phyloP scores from a whole-genome alignment of 345 rosid genomes.

The Gossypium ekmanianum region DNA sequence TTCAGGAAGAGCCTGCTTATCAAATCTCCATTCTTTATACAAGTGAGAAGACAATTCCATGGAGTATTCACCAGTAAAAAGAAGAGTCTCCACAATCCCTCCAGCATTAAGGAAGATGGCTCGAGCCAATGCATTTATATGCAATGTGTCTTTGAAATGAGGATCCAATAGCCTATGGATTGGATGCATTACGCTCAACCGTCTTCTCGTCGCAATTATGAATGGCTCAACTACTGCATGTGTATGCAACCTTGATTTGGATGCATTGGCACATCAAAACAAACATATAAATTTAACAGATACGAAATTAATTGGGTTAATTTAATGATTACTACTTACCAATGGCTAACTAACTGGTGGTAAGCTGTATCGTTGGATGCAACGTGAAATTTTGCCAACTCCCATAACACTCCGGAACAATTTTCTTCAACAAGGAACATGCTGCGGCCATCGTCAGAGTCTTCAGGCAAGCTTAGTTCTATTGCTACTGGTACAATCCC shows the following conservation, averaged over 20 bases:
- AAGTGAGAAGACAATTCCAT: conserved; percentile 54
- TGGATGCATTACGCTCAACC: conserved; percentile 60
- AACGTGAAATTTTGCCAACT: conserved; percentile 61
- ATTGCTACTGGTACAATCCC: conserved; percentile 37
- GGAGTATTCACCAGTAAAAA: conserved; percentile 46
- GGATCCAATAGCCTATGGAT: conserved; percentile 50
- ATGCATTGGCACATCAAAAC: too few relatives aligned
- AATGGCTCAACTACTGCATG: conserved; percentile 64
- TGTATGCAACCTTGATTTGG: conserved; percentile 51
- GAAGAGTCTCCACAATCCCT: conserved; percentile 52
- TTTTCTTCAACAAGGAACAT: too few relatives aligned
- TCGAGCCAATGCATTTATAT: conserved; percentile 54
- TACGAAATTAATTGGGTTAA: too few relatives aligned
- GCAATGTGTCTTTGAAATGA: conserved; percentile 64
- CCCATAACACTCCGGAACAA: conserved; percentile 26
- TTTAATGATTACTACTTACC: conserved; percentile 33
- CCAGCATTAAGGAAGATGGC: conserved; percentile 45
- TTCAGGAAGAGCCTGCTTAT: conserved; percentile 55
- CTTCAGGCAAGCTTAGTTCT: conserved; percentile 48
- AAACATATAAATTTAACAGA: too few relatives aligned
- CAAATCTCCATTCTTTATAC: conserved; percentile 62
- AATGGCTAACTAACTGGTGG: conserved; percentile 57
- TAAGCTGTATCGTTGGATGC: conserved; percentile 54
- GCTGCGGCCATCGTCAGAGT: background rate
- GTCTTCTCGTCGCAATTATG: conserved; percentile 63